These are phyloP conservation scores for Mycogone perniciosa DNA, from an alignment of 2,329 filamentous ascomycete species.

Conservation along the genomic window DNA sequence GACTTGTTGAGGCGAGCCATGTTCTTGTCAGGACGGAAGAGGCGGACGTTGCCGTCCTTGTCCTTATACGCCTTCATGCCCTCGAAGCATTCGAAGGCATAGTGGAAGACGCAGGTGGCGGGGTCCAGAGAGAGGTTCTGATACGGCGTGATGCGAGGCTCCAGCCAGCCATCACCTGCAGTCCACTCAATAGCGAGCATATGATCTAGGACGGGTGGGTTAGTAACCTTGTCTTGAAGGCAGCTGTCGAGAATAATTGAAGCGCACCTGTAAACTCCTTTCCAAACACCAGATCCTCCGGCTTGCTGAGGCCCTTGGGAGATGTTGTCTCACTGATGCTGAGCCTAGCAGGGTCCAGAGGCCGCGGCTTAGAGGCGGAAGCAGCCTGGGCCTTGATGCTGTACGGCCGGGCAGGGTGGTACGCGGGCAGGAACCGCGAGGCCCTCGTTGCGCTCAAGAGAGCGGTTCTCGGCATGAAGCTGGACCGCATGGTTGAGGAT, in stretches of 20 bases:
- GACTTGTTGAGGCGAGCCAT: conserved; percentile 94
- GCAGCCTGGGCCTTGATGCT: conserved; percentile 48
- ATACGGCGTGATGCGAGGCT: conserved; percentile 82
- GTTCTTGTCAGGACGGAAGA: conserved; percentile 95
- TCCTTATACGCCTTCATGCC: conserved; percentile 99
- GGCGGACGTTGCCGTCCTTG: conserved; percentile 65
- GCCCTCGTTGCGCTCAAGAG: conserved; percentile 29
- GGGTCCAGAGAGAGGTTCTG: conserved; percentile 96
- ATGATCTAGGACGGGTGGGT: conserved; percentile 58
- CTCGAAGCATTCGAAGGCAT: conserved; percentile 96
- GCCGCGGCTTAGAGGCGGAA: conserved; percentile 49
- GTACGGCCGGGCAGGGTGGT: conserved; percentile 33
- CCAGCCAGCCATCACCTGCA: conserved; percentile 72
- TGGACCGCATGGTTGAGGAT: conserved; percentile 23
- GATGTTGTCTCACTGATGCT: conserved; percentile 65
- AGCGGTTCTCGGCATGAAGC: conserved; percentile 25
- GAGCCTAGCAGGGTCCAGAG: conserved; percentile 73
- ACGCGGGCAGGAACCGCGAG: conserved; percentile 29
- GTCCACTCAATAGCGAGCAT: conserved; percentile 97
- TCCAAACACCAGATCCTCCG: conserved; percentile 84
- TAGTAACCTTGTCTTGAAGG: not conserved
- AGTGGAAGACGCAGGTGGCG: conserved; percentile 95
- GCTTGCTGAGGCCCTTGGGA: conserved; percentile 67
- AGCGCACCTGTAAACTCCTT: conserved; percentile 73
- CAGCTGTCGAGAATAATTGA: not conserved